Base-by-base conservation (phyloP, 2,329 filamentous ascomycete species). In the Fusarium buharicum region DNA sequence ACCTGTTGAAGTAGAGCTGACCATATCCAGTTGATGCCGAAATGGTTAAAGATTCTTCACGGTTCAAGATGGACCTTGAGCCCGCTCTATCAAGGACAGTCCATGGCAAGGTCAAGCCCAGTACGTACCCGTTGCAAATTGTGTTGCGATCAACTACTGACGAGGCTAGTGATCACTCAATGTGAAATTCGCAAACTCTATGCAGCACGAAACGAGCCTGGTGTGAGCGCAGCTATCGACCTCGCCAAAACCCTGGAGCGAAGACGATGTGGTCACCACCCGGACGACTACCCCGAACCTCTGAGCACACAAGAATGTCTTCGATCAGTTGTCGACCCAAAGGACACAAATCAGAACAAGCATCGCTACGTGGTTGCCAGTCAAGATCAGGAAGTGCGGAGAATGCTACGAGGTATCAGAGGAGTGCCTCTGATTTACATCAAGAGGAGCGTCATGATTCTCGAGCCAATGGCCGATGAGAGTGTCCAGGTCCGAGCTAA, bases 21-120 rank as follows among this genome's bases (percentile, higher is more conserved):
- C 63, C 61, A 28, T 17, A 36, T 12, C 4, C 68, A 86, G 88
- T 97, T 59, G 93, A 97, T 73, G 91, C 92, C 56, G 87, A 93
- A 64, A 91, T 98, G 69, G 85, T 98, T 47, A 84, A 86, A 71
- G 92, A 96, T 74, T 88, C 93, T 18, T 86, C 90, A 65, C 86
- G 86, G 45, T 95, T 91, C 80, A 95, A 94, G 72, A 97, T 97
- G 90, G 90, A 96, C 61, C 81, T 97, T n/a, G 80, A 90, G 45
- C 84, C 85, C 33, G 86, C 89, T 18, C 80, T 97, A 27, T 86
- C 93, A 73, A 85, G 90, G 55, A 95, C 92, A n/a, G 81, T 97
- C 4, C 92, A 96, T 72, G 93, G 92, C 59, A 86, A 92, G 74
- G 88, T 93, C 68, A 96, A 95, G 78, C 90, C 91, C 44, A 89